These are phyloP conservation scores for Aspergillus mulundensis DNA, from an alignment of 495 filamentous ascomycete genomes.

Conservation along the genomic window DNA sequence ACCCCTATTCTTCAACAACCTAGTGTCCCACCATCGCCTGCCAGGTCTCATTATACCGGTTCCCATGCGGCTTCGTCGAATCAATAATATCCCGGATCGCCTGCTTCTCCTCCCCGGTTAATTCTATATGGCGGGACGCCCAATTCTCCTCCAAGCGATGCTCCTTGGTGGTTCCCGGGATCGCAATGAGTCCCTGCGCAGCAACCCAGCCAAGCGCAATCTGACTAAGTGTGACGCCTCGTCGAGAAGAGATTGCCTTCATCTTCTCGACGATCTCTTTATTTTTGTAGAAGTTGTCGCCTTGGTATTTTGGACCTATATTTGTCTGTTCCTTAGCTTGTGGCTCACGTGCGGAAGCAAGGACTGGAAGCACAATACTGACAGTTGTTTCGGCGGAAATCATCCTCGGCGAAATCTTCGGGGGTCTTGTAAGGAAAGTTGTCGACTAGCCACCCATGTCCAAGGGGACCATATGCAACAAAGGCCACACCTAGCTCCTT, in stretches of 20 bases:
- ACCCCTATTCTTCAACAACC: no score
- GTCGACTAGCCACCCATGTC: conserved; percentile 45
- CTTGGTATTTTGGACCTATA: conserved; percentile 45
- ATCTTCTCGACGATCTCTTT: conserved; percentile 41
- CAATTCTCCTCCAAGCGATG: conserved; percentile 39
- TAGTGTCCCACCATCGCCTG: no score
- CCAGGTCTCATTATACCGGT: no score
- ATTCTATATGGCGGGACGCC: conserved; percentile 27
- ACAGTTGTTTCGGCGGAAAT: conserved; percentile 39
- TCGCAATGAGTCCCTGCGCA: conserved; percentile 44
- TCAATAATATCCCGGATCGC: conserved; percentile 4
- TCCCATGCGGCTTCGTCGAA: not conserved
- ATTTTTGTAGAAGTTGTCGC: conserved; percentile 50
- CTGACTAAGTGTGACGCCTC: conserved; percentile 37
- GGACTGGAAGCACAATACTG: no score
- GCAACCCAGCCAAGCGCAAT: conserved; percentile 47
- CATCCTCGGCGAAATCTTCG: conserved; percentile 42
- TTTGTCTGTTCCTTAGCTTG: not conserved
- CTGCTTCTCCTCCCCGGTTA: not conserved
- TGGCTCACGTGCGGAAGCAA: conserved; percentile 22
- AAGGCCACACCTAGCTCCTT: conserved; percentile 41
- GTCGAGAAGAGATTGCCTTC: conserved; percentile 35
- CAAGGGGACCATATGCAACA: conserved; percentile 43
- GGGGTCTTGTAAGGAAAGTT: conserved; percentile 40
- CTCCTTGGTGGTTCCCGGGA: conserved; percentile 47